Percentiles rank a stretch among this genome's conserved stretches.
phyloP scores from a whole-genome alignment of 164 flowering plant genomes.

The Malania oleifera region DNA sequence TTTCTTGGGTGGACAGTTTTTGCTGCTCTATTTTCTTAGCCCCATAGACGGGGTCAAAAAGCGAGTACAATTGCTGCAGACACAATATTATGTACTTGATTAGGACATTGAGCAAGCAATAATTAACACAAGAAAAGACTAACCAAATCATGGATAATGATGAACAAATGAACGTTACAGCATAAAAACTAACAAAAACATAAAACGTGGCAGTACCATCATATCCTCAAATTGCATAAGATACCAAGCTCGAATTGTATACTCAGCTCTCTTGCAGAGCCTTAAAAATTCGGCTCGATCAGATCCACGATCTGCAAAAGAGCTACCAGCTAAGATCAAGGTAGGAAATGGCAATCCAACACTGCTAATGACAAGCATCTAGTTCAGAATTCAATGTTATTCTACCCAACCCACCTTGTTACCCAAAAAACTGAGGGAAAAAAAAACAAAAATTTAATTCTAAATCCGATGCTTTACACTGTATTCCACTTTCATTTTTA shows the following conservation, averaged over 20 bases:
- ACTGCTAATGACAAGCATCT: not conserved
- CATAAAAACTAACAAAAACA: not conserved
- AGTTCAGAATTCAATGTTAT: not conserved
- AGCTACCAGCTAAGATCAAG: not conserved
- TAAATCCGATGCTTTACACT: not conserved
- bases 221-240: constrained; percentile 92
- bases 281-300: constrained; percentile 81
- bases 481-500: too few species aligned
- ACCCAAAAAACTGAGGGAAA: too few species aligned
- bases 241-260: constrained; percentile 93
- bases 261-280: constrained; percentile 88
- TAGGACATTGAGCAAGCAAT: not conserved
- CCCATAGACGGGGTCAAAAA: constrained; percentile 82
- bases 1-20: constrained; percentile 52
- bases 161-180: not conserved
- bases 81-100: not conserved
- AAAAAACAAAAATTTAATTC: too few species aligned
- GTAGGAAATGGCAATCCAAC: too few species aligned
- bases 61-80: constrained; percentile 83
- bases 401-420: not conserved
- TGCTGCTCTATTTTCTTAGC: constrained; percentile 78
- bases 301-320: constrained; percentile 50
- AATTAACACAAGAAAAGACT: too few species aligned
- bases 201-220: constrained; percentile 47
- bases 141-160: not conserved